A percentile compares a stretch with the other conserved stretches of the same genome.
These are phyloP conservation scores for Rhizoclosmatium sp. DNA, from an alignment of 192 early-diverging fungal genomes.

Conservation along the genomic window DNA sequence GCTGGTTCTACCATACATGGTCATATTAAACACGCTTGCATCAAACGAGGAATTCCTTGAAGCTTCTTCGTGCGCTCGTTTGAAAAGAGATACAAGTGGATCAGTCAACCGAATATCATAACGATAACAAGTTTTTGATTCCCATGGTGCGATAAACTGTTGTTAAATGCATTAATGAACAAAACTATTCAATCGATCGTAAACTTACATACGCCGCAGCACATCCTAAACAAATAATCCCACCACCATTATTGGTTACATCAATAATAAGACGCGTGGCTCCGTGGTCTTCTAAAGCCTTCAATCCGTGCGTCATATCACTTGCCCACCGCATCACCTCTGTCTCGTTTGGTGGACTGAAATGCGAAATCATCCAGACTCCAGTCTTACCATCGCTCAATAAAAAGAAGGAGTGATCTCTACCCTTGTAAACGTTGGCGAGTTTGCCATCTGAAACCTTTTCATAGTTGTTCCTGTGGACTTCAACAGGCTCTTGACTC, in stretches of 20 bases:
- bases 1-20: neutral
- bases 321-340: neutral
- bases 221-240: conserved; percentile 18
- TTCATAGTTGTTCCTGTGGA: too few species aligned
- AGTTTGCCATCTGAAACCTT: neutral
- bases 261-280: conserved; percentile 16
- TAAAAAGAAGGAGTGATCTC: neutral
- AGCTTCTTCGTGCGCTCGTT: neutral
- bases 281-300: neutral
- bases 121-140: neutral
- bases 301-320: conserved; percentile 7
- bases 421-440: neutral
- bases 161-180: neutral
- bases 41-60: neutral
- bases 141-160: conserved; percentile 10
- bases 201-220: conserved; percentile 7
- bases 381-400: neutral
- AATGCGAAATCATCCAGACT: conserved; percentile 1
- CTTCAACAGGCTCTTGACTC: too few species aligned
- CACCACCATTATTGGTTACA: conserved; percentile 31
- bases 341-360: conserved; percentile 1
- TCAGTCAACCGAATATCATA: conserved; percentile 9
- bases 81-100: neutral
- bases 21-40: conserved; percentile 8
- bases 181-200: neutral